Evolutionary conservation across 192 early-diverging fungal genomes (phyloP), one percentile per base, ranked within the genome.

Genomic region (Podila horticola): DNA sequence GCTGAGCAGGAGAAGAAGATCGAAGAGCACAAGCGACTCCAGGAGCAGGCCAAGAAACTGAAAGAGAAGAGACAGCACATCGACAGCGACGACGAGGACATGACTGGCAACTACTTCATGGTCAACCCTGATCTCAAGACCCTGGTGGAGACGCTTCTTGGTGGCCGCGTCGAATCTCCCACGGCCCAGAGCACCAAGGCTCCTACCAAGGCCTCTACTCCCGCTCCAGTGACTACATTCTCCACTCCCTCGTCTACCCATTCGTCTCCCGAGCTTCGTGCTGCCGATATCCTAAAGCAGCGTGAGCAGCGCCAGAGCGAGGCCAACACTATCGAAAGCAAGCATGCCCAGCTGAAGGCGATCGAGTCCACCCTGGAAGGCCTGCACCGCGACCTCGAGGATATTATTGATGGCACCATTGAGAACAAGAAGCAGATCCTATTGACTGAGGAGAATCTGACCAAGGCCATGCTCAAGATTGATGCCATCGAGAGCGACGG

Each of bases 141-240:
- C 24, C 52, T 79, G 70, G 66, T 79, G n/a, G 76, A 79, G 61
- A 59, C 69, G 20, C 64, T 51, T 45, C 75, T 79, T 28, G 73
- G 79, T 64, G 72, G 58, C 63, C 30, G 66, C 22, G 41, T 67
- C 36, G 41, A 77, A 30, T 19, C 50, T 17, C 13, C 73, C 24
- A 22, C 59, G n/a, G 29, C 33, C 30, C 31, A 52, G 20, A 60
- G 5, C 17, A n/a, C n/a, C n/a, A n/a, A n/a, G n/a, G n/a, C n/a
- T n/a, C n/a, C n/a, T n/a, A n/a, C n/a, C n/a, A 51, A 51, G 9
- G 49, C 65, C 28, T 48, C 24, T 19, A 49, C 62, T 28, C n/a
- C 10, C 6, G 19, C 41, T n/a, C 38, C 34, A 12, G 41, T 19
- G 19, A 38, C 34, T n/a, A 36, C 36, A 4, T 5, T 36, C 24